Evolutionary conservation across 768 basidiomycete genomes (phyloP), one percentile per base, ranked within the genome.

Genomic region (Psilocybe cubensis): DNA sequence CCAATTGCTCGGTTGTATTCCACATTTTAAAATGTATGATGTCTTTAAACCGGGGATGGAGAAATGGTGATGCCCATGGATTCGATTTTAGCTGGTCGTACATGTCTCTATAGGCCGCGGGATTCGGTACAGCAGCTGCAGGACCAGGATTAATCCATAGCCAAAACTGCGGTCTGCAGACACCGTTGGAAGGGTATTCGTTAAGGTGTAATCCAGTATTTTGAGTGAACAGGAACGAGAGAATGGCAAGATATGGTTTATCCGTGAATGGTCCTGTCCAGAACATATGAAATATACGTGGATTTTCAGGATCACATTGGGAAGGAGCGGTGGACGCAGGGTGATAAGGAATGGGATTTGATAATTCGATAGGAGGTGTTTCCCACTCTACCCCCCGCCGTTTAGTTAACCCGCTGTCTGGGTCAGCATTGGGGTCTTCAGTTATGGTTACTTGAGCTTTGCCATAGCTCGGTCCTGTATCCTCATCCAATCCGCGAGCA

Each of bases 131-230:
- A 10, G 90, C 81, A 0, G 94, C 94, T 12, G 96, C 95, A 2
- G 95, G 94, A n/a, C 94, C 96, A 8, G 96, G 95, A 69, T 96
- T 98, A 70, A 98, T 96, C 96, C 96, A 99, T 47, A 98, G 73
- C 94, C 94, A 98, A 68, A 98, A 91, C 66, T 96, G 86, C 1
- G 97, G 93, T 31, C 94, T 83, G 72, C 97, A 99, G 6, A 76
- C 75, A 0, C 70, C 74, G 51, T 85, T 76, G n/a, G 72, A 69
- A 3, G 79, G 72, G 58, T 80, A 77, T 24, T 75, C 67, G 51
- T 83, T 78, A 21, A 85, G 70, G 64, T 96, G 88, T 23, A 99
- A 79, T 12, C 90, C 93, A 14, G 91, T 83, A 68, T 97, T 97
- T 71, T 99, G 97, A 3, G 96, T 97, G 76, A 88, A 98, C 31